Conservation (phyloP, 805 yeast genomes). For the Barnettozyma vustinii region DNA sequence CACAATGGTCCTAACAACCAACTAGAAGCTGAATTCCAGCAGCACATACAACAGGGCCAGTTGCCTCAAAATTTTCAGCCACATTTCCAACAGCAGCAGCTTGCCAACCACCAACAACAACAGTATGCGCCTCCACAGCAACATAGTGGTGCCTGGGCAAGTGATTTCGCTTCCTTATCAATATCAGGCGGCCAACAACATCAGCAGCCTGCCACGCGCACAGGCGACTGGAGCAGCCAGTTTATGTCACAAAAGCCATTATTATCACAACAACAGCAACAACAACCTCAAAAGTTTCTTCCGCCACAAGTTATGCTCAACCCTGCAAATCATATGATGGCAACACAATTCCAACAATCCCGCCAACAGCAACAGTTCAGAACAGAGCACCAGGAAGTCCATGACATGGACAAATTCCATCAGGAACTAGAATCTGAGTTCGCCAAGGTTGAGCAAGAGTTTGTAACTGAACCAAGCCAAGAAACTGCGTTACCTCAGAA, state of each 20-base stretch:
- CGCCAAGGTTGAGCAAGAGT: constrained; percentile 11
- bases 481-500: background rate
- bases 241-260: constrained; percentile 6
- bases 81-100: constrained; percentile 11
- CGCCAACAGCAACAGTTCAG: constrained; percentile 5
- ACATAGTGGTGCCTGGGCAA: constrained; percentile 19
- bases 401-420: constrained; percentile 9
- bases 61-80: constrained; percentile 4
- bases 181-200: constrained; percentile 7
- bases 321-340: constrained; percentile 7
- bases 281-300: constrained; percentile 2
- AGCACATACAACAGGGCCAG: constrained; percentile 12
- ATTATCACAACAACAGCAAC: constrained; percentile 3
- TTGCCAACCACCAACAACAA: constrained; percentile 6
- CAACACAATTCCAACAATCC: constrained; percentile 9
- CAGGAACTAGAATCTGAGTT: constrained; percentile 16
- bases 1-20: constrained; percentile 6
- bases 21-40: constrained; percentile 19
- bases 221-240: constrained; percentile 17
- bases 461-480: background rate
- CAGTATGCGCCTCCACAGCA: constrained; percentile 1
- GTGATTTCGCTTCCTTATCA: constrained; percentile 18
- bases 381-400: constrained; percentile 23
- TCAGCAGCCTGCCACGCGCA: constrained; percentile 1
- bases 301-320: constrained; percentile 5